Evolutionary conservation across 192 early-diverging fungal species (phyloP), one percentile per base, ranked within the genome.

Genomic region (Coemansia sp.): DNA sequence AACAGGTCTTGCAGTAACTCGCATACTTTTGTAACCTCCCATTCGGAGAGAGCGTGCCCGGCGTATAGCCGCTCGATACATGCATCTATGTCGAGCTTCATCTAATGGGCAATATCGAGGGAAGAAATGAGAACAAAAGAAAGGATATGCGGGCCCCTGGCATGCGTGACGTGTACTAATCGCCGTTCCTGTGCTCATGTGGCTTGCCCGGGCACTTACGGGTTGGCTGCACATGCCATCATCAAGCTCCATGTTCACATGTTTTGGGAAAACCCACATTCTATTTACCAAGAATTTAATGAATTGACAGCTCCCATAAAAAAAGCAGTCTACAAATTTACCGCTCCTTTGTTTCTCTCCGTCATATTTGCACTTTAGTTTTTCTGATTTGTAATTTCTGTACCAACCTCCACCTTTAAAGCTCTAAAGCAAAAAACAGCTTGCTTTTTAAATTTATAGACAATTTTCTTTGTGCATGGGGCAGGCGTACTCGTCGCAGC

Each of bases 11-110:
- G 92, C 17, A 87, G 85, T 47, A 84, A 85, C 38, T 87, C 85
- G 66, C 94, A 97, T 15, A 98, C 83, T 67, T 91, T 89, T 56
- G 85, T 80, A 42, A 98, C 78, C 34, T 89, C 82, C 34, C 78
- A 75, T 64, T 95, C 93, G 12, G 82, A 76, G 26, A 95, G 77
- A 6, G 95, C 76, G 60, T 90, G 86, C 46, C 90, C 85, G 20
- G 82, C 64, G 54, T 91, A 89, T 9, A 93, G 76, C n/a, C 81
- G 83, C 56, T 84, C 82, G 34, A 98, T 88, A 64, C 91, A 94
- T 40, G 73, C 80, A 67, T 95, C 94, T 15, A 98, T 66, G 71
- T 95, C 89, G n/a, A 89, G 70, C 5, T 61, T 77, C 85, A 89
- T 86, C 20, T 17, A 21, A 23, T 23, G 2, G 24, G 4, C 5